Evolutionary conservation across 129 eudicot species (phyloP).

Genomic region (Flaveria robusta): DNA sequence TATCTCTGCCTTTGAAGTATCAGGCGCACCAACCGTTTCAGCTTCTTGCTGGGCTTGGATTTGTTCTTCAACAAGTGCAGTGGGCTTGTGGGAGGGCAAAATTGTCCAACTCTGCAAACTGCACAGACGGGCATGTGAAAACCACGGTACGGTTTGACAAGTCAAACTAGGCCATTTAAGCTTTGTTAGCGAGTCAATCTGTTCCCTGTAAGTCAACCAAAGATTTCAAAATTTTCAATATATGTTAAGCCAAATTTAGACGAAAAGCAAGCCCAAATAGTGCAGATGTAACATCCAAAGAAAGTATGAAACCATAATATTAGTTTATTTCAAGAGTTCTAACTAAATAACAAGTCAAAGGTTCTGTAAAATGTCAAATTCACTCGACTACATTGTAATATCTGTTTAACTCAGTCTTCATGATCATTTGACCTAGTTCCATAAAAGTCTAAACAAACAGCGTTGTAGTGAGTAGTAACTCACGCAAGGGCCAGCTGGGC

Average conservation of each 20-base stretch:
- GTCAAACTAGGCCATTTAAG: slow-evolving; percentile 80
- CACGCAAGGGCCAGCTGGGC: slow-evolving; percentile 97
- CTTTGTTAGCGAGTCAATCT: slow-evolving; percentile 72
- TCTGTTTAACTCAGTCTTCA: slow-evolving; percentile 23
- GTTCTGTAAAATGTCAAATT: slow-evolving; percentile 2
- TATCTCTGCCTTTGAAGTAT: slow-evolving; percentile 52
- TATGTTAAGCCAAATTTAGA: neutral
- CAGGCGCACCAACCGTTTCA: slow-evolving; percentile 41
- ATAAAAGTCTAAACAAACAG: slow-evolving; percentile 50
- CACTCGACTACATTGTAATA: slow-evolving; percentile 40
- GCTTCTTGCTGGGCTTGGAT: slow-evolving; percentile 41
- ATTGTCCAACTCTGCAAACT: slow-evolving; percentile 63
- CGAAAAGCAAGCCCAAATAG: slow-evolving; percentile 19
- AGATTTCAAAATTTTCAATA: slow-evolving; percentile 46
- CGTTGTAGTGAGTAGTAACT: slow-evolving; percentile 51
- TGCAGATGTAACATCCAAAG: neutral
- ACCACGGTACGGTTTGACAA: slow-evolving; percentile 85
- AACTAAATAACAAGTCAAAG: slow-evolving; percentile 23
- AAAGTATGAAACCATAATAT: slow-evolving; percentile 15
- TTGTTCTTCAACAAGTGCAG: slow-evolving; percentile 47
- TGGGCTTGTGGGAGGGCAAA: slow-evolving; percentile 35
- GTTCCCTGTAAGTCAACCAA: slow-evolving; percentile 85
- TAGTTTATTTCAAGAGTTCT: slow-evolving; percentile 23
- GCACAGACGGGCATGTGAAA: slow-evolving; percentile 64
- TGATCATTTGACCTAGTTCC: slow-evolving; percentile 29